Evolutionary conservation across 768 basidiomycete species (phyloP).

Genomic region (Albatrellus ellisii): DNA sequence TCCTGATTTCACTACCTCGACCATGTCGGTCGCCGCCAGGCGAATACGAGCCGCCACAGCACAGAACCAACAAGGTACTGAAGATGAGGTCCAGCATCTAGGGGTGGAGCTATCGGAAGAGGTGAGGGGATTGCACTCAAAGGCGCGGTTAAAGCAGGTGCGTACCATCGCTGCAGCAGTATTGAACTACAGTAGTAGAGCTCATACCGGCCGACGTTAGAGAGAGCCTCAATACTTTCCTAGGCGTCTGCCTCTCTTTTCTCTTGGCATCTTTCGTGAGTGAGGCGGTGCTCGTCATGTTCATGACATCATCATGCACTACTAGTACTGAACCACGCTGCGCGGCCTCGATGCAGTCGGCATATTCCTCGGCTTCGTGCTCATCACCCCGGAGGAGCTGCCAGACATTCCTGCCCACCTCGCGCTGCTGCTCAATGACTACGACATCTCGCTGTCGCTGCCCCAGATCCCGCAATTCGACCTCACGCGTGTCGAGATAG

Average conservation of each 20-base stretch:
- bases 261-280: slow-evolving; percentile 52
- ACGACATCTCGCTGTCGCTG: slow-evolving; percentile 53
- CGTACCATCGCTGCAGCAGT: slow-evolving; percentile 15
- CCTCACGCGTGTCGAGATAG: slow-evolving; percentile 52
- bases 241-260: slow-evolving; percentile 50
- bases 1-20: too few species aligned
- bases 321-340: not conserved
- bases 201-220: not conserved
- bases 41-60: too few species aligned
- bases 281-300: slow-evolving; percentile 12
- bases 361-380: slow-evolving; percentile 43
- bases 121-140: slow-evolving; percentile 15
- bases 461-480: slow-evolving; percentile 55
- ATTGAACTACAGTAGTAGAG: not conserved
- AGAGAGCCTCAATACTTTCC: slow-evolving; percentile 12
- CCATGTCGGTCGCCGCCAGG: too few species aligned
- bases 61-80: too few species aligned
- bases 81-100: slow-evolving; percentile 14
- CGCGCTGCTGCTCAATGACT: slow-evolving; percentile 51
- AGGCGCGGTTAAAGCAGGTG: slow-evolving; percentile 18
- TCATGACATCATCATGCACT: not conserved
- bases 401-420: slow-evolving; percentile 59
- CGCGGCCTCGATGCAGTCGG: slow-evolving; percentile 35
- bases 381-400: slow-evolving; percentile 55
- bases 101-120: slow-evolving; percentile 16